Percentiles rank a stretch among this genome's conserved stretches.
These are phyloP conservation scores for Yarrowia yakushimensis DNA, from an alignment of 805 yeast genomes.

Conservation along the genomic window DNA sequence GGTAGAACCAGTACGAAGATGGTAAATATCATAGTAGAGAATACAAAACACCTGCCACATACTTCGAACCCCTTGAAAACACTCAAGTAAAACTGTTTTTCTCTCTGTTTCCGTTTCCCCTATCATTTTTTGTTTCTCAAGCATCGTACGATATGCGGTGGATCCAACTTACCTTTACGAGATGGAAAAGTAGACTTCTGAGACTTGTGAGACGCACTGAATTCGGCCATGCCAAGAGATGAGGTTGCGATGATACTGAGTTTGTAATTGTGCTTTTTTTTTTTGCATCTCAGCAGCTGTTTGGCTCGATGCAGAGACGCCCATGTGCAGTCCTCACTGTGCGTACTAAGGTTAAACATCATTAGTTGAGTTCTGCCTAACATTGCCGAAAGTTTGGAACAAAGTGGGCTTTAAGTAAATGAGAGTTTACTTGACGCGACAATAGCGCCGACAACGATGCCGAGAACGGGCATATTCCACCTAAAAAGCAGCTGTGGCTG, in stretches of 20 bases:
- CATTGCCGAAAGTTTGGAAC: constrained; percentile 1
- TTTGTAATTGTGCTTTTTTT: not conserved
- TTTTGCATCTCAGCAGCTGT: not conserved
- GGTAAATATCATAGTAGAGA: no score
- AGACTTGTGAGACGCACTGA: not conserved
- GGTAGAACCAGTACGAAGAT: no score
- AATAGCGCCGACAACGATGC: not conserved
- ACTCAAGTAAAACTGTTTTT: no score
- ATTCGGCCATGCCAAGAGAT: constrained; percentile 4
- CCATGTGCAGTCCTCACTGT: not conserved
- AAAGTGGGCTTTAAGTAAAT: not conserved
- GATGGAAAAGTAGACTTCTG: not conserved
- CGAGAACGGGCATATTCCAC: not conserved
- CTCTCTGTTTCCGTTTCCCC: not conserved
- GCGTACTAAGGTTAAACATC: not conserved
- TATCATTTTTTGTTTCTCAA: not conserved
- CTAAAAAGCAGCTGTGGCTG: not conserved
- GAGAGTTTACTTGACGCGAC: not conserved
- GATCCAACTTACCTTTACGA: not conserved
- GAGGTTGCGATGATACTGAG: not conserved
- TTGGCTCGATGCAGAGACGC: not conserved
- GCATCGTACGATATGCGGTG: constrained; percentile 3
- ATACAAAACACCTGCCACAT: no score
- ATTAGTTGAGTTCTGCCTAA: not conserved
- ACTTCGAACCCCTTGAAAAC: no score